phyloP scores from a whole-genome alignment of 2,329 filamentous ascomycete species.

The Botrytis fragariae region DNA sequence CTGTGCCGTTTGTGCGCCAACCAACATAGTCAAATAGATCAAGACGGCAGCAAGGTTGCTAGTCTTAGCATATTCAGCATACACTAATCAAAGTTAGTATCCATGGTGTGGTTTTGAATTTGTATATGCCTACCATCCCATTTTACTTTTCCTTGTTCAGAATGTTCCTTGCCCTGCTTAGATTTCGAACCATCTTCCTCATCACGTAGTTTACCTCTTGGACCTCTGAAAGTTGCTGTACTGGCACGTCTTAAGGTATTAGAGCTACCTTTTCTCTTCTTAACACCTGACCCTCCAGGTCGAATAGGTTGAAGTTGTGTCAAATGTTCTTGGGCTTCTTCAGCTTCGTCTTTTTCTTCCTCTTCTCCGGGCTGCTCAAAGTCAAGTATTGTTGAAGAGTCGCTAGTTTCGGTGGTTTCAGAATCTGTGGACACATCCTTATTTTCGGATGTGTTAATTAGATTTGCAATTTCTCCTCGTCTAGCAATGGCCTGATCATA shows the following conservation, averaged over 20 bases:
- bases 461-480: slow-evolving; percentile 83
- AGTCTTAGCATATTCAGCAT: slow-evolving; percentile 89
- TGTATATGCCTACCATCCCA: slow-evolving; percentile 58
- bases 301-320: slow-evolving; percentile 76
- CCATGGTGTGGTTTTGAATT: not conserved
- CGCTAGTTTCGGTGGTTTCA: slow-evolving; percentile 47
- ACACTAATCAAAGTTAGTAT: slow-evolving; percentile 52
- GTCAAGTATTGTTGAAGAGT: slow-evolving; percentile 55
- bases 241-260: slow-evolving; percentile 85
- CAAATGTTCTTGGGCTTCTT: slow-evolving; percentile 74
- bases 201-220: slow-evolving; percentile 78
- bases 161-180: slow-evolving; percentile 81
- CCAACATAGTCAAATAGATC: slow-evolving; percentile 73
- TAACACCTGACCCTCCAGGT: slow-evolving; percentile 48
- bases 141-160: slow-evolving; percentile 96
- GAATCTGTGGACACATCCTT: slow-evolving; percentile 49
- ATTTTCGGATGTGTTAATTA: slow-evolving; percentile 73
- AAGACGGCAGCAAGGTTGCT: slow-evolving; percentile 83
- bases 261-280: slow-evolving; percentile 66
- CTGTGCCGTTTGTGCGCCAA: slow-evolving; percentile 77
- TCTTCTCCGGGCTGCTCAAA: slow-evolving; percentile 50
- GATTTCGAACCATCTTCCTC: slow-evolving; percentile 78
- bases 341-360: slow-evolving; percentile 58
- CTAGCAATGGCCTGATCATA: slow-evolving; percentile 89
- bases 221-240: slow-evolving; percentile 83